Conservation (phyloP, 192 early-diverging fungal species). For the Podila clonocystis region DNA sequence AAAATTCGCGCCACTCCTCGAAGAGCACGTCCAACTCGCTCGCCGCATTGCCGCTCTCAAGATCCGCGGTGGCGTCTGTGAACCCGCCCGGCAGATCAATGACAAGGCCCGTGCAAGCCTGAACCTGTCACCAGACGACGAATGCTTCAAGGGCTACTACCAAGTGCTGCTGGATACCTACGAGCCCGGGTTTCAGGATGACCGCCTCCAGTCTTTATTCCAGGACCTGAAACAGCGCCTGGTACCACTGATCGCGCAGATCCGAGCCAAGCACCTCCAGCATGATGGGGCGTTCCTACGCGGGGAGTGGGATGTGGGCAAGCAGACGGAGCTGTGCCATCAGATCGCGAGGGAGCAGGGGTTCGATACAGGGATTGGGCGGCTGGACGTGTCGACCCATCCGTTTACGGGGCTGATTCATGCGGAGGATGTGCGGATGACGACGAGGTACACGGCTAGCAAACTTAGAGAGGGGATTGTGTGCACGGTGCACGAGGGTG, state of each 20-base stretch:
- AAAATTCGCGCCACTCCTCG: conserved; percentile 15
- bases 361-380: conserved; percentile 23
- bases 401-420: conserved; percentile 14
- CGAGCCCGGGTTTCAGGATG: conserved; percentile 32
- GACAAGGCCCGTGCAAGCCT: background rate
- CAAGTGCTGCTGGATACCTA: conserved; percentile 28
- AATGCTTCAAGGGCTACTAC: background rate
- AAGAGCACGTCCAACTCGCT: conserved; percentile 17
- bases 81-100: conserved; percentile 3
- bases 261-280: conserved; percentile 16
- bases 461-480: conserved; percentile 12
- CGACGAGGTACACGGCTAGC: conserved; percentile 14
- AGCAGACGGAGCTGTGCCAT: conserved; percentile 29
- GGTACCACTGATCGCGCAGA: conserved; percentile 26
- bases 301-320: conserved; percentile 19
- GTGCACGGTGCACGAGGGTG: conserved; percentile 18
- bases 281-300: background rate
- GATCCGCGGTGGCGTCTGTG: background rate
- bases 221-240: conserved; percentile 17
- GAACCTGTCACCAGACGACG: background rate
- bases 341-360: conserved; percentile 16
- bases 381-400: conserved; percentile 23
- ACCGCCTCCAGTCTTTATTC: conserved; percentile 14
- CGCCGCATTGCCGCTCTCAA: conserved; percentile 5
- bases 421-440: conserved; percentile 25